phyloP scores from a whole-genome alignment of 345 rosid species.

The Brassica cretica region DNA sequence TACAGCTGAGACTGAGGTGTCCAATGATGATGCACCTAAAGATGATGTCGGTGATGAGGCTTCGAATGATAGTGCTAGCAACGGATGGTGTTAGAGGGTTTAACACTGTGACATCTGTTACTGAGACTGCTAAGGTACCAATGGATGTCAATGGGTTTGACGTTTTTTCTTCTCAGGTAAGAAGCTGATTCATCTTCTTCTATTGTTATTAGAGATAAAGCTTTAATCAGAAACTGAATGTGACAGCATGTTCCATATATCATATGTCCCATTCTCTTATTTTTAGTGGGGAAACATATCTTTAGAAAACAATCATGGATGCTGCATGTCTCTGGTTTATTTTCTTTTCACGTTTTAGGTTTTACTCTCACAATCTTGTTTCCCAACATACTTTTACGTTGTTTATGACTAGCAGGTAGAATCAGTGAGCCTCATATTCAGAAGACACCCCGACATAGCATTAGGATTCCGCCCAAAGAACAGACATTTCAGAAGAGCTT shows the following conservation, averaged over 20 bases:
- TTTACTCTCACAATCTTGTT: not conserved
- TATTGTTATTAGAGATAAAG: not conserved
- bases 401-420: not conserved
- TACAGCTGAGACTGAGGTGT: no score
- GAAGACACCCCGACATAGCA: slow-evolving; percentile 28
- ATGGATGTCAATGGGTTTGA: slow-evolving; percentile 13
- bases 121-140: not conserved
- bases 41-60: not conserved
- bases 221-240: not conserved
- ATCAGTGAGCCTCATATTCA: slow-evolving; percentile 12
- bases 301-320: not conserved
- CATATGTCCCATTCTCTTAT: not conserved
- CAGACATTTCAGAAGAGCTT: slow-evolving; percentile 4
- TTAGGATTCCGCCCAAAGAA: slow-evolving; percentile 19
- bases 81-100: no score
- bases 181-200: not conserved
- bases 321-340: not conserved
- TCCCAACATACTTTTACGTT: not conserved
- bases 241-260: not conserved
- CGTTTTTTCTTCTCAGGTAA: slow-evolving; percentile 10
- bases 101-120: not conserved
- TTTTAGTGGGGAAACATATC: not conserved
- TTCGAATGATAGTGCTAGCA: not conserved
- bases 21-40: not conserved
- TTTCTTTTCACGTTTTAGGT: not conserved